phyloP scores from a whole-genome alignment of 164 flowering plant genomes.

The Litsea cubeba region DNA sequence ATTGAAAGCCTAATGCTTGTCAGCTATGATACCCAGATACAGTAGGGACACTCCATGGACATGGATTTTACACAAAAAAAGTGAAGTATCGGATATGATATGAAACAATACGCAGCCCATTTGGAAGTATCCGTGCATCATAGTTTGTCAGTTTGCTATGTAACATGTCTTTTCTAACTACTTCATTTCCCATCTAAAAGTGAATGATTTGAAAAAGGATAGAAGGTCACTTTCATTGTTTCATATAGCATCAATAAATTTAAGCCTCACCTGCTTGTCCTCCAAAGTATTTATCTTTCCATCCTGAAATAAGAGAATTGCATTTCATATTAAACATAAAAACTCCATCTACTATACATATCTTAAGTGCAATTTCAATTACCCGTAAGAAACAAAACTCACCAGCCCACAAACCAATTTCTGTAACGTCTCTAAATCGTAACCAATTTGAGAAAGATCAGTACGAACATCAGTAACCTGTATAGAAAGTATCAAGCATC shows the following conservation, averaged over 20 bases:
- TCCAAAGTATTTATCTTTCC: conserved; percentile 56
- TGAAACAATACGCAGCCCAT: too few species aligned
- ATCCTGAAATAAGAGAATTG: conserved; percentile 40
- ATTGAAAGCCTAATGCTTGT: too few species aligned
- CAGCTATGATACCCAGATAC: too few species aligned
- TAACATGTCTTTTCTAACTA: too few species aligned
- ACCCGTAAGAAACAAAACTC: conserved; percentile 2
- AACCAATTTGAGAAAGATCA: conserved; percentile 44
- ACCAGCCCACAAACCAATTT: conserved; percentile 38
- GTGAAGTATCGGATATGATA: too few species aligned
- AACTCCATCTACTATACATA: neutral
- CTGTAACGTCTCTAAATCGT: conserved; percentile 42
- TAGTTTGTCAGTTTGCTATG: too few species aligned
- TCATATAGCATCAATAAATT: neutral
- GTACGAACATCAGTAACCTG: conserved; percentile 58
- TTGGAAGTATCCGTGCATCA: too few species aligned
- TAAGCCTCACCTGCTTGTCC: conserved; percentile 56
- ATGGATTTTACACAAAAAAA: too few species aligned
- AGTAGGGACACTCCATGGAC: too few species aligned
- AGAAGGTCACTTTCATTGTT: neutral
- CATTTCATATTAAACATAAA: neutral
- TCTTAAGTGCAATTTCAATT: neutral
- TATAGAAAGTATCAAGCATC: neutral
- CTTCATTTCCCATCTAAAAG: too few species aligned
- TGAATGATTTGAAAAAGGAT: too few species aligned